phyloP scores from a whole-genome alignment of 176 grass and related monocot genomes.

The Lolium perenne region DNA sequence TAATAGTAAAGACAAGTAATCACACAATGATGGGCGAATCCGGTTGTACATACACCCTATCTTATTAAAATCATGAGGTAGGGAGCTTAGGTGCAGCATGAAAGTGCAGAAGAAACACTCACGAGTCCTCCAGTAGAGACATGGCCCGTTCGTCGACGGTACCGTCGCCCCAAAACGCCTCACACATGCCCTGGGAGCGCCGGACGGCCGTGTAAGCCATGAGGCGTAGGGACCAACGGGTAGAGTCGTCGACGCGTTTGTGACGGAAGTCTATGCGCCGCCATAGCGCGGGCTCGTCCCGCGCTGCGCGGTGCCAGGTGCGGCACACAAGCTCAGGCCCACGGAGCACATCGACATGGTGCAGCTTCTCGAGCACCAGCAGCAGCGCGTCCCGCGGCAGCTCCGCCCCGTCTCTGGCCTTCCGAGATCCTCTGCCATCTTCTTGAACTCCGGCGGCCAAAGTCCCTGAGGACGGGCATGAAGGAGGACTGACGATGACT shows the following conservation, averaged over 20 bases:
- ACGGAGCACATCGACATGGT: background rate
- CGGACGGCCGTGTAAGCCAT: background rate
- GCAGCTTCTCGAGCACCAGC: background rate
- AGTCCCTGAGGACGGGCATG: background rate
- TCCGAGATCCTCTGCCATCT: background rate
- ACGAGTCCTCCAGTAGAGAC: background rate
- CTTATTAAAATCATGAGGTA: no score
- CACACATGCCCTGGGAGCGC: background rate
- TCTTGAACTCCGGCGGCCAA: background rate
- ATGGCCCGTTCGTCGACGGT: background rate
- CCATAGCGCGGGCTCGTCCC: conserved; percentile 33
- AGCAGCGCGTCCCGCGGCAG: background rate
- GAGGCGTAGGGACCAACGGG: no score
- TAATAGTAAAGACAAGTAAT: no score
- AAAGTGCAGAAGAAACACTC: no score
- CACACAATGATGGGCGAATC: no score
- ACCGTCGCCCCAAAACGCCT: conserved; percentile 7
- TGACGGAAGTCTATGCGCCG: background rate
- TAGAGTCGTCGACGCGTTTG: no score
- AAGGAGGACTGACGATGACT: background rate
- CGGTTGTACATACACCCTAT: no score
- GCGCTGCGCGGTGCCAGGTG: background rate
- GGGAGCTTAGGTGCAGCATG: no score
- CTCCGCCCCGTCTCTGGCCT: background rate
- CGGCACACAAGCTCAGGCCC: background rate